Base-by-base conservation (phyloP, 805 yeast genomes). In the Candida loeiensis region DNA sequence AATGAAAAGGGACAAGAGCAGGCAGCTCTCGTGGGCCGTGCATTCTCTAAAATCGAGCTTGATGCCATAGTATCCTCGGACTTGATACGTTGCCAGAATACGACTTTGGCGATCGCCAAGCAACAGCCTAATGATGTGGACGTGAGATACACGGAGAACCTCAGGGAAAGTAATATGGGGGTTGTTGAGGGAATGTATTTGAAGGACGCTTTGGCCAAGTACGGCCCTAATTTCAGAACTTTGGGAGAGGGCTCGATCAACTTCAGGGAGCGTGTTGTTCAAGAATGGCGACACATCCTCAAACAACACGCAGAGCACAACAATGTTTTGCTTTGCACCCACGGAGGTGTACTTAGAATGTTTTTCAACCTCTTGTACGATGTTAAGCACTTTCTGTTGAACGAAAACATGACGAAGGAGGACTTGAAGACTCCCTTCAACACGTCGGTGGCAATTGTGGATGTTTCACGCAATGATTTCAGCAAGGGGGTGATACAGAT, bases 131-230 rank as follows among this genome's bases (percentile, higher is more conserved):
- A 36, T n/a, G 46, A 37, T 2, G 53, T 39, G 13, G 43, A 43
- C 2, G 47, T 59, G 34, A 54, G 58, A 15, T 58, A 46, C 26
- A 69, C 76, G n/a, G 45, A 54, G 6, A 64, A 67, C 18, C 64
- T 84, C 29, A 70, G 96, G 47, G 96, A 87, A 52, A 68, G 95
- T 33, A 58, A 66, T 37, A 85, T 87, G 95, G 95, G 95, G 1
- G 45, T 38, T 3, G 81, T 82, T 20, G 86, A 87, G 58, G 95
- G 95, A 2, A 78, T 83, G 85, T 66, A 70, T 33, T 65, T 85
- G 24, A 59, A 55, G 20, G 89, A 83, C 32, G 96, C 95, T 2
- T 74, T 80, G 6, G 72, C 58, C 3, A 62, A 66, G 39, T 81
- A 74, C 48, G 91, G 88, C 17, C 58, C 66, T 26, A 63, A 71